Percentiles rank a stretch among this genome's conserved stretches.
Evolutionary conservation across 2,329 filamentous ascomycete genomes (phyloP).

Genomic region (Iodosphaeria phyllophila): DNA sequence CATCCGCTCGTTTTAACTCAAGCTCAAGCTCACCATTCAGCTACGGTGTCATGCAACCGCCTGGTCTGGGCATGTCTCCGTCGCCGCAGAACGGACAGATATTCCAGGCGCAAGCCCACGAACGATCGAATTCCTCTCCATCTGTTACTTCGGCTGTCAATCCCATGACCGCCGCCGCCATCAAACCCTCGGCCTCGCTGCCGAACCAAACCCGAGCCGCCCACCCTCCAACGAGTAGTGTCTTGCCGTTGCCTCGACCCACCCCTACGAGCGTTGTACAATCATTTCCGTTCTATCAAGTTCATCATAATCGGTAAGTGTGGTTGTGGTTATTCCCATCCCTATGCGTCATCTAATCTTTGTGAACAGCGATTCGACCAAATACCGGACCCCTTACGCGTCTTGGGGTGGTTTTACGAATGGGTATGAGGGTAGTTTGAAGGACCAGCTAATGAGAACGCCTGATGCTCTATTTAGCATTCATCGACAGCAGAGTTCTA

Average conservation of each 20-base stretch:
- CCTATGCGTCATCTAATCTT: slow-evolving; percentile 8
- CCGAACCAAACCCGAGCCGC: slow-evolving; percentile 12
- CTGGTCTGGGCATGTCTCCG: slow-evolving; percentile 13
- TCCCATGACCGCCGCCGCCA: slow-evolving; percentile 16
- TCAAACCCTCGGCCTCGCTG: slow-evolving; percentile 17
- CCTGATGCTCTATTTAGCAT: slow-evolving; percentile 18
- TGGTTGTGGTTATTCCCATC: background rate
- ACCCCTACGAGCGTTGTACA: slow-evolving; percentile 22
- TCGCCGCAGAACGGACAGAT: slow-evolving; percentile 15
- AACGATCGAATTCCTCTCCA: slow-evolving; percentile 13
- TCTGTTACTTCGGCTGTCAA: slow-evolving; percentile 14
- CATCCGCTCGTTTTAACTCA: slow-evolving; percentile 11
- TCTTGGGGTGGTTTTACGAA: slow-evolving; percentile 39
- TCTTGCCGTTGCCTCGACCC: slow-evolving; percentile 6
- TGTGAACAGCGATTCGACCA: slow-evolving; percentile 26
- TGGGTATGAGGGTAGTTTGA: slow-evolving; percentile 34
- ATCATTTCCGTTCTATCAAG: slow-evolving; percentile 39
- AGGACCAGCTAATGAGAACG: slow-evolving; percentile 24
- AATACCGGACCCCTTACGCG: slow-evolving; percentile 41
- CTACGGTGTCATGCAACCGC: slow-evolving; percentile 14
- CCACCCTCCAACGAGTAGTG: slow-evolving; percentile 8
- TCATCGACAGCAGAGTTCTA: background rate
- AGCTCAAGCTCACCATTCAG: slow-evolving; percentile 15
- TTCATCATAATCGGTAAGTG: slow-evolving; percentile 36
- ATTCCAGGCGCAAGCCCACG: slow-evolving; percentile 15